A percentile compares a stretch with the other conserved stretches of the same genome.
Conservation (phyloP, 208 protist genomes). For the Naegleria gruberi region DNA sequence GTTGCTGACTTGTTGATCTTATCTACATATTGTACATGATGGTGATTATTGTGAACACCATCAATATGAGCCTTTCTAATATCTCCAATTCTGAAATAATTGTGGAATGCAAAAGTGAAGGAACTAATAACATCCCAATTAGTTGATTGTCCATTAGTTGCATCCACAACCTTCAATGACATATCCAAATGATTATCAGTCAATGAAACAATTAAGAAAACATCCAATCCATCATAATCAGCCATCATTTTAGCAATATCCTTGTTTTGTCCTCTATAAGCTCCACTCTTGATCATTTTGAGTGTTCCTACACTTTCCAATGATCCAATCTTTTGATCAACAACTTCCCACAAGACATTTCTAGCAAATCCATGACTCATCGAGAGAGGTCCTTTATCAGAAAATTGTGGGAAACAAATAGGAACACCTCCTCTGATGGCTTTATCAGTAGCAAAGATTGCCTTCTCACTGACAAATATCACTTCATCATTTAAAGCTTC, state of each 20-base stretch:
- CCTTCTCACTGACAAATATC: background rate
- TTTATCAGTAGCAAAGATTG: background rate
- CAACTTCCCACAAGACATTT: background rate
- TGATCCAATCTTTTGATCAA: background rate
- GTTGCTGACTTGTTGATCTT: background rate
- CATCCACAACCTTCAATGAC: background rate
- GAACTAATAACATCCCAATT: background rate
- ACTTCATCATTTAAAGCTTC: background rate
- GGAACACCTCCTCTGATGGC: background rate
- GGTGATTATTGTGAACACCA: background rate
- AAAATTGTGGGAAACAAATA: background rate
- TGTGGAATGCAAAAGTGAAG: constrained; percentile 16
- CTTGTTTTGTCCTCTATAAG: background rate
- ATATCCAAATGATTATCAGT: background rate
- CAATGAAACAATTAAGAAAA: background rate
- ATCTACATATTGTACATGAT: background rate
- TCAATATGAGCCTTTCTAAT: background rate
- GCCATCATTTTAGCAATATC: background rate
- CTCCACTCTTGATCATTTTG: background rate
- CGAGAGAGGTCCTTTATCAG: background rate
- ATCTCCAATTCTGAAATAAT: background rate
- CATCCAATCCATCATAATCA: background rate
- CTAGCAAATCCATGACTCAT: background rate
- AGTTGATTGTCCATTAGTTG: background rate
- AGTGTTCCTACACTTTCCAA: background rate